These are phyloP conservation scores for Pleurotus salmoneostramineus DNA, from an alignment of 768 basidiomycete genomes.

Conservation along the genomic window DNA sequence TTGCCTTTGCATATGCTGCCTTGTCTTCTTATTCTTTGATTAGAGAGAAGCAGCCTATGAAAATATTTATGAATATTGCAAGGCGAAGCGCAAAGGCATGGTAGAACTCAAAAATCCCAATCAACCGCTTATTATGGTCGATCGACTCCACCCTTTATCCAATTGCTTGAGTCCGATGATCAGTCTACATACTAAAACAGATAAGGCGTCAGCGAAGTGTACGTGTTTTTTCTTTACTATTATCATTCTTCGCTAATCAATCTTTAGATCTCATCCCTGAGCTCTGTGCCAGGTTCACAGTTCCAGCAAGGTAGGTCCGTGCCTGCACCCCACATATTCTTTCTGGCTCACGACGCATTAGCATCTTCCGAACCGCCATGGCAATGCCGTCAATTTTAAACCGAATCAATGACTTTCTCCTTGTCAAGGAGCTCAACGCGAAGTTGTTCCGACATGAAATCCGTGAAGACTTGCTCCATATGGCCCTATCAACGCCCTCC, in stretches of 20 bases:
- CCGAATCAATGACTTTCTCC: slow-evolving; percentile 68
- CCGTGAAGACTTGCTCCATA: slow-evolving; percentile 53
- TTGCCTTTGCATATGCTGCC: not conserved
- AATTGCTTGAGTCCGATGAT: slow-evolving; percentile 61
- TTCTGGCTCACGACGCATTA: slow-evolving; percentile 20
- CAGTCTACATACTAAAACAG: slow-evolving; percentile 30
- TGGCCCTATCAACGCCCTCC: slow-evolving; percentile 69
- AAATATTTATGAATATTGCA: slow-evolving; percentile 66
- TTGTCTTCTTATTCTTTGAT: slow-evolving; percentile 4
- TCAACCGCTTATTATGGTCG: slow-evolving; percentile 74
- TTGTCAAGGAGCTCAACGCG: slow-evolving; percentile 77
- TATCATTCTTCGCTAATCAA: slow-evolving; percentile 1
- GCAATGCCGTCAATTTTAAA: slow-evolving; percentile 72
- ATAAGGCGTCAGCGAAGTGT: slow-evolving; percentile 58
- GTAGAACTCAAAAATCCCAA: slow-evolving; percentile 53
- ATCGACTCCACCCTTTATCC: slow-evolving; percentile 40
- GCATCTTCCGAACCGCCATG: slow-evolving; percentile 63
- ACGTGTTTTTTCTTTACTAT: slow-evolving; percentile 15
- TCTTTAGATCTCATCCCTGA: slow-evolving; percentile 79
- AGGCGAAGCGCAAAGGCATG: slow-evolving; percentile 56
- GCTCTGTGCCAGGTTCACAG: slow-evolving; percentile 64
- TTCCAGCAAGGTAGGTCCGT: slow-evolving; percentile 62
- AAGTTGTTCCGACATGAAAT: slow-evolving; percentile 62
- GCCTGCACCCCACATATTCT: slow-evolving; percentile 1
- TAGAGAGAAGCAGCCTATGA: slow-evolving; percentile 61